Base-by-base conservation (phyloP, 1,284 basidiomycete genomes). In the Cryptococcus sp. region DNA sequence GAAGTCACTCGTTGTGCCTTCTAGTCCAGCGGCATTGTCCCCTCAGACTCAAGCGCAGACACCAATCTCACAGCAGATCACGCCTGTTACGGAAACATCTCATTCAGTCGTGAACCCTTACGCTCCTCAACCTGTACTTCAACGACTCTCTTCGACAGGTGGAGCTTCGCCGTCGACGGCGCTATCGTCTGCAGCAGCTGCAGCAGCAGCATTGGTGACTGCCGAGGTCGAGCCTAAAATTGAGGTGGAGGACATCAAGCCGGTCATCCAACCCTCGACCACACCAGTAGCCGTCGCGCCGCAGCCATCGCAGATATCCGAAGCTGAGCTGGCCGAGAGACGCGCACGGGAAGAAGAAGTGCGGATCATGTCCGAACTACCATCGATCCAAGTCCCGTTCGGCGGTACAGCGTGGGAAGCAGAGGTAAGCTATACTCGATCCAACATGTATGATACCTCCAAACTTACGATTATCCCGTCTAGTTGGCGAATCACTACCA, bases 291-390 rank as follows among this genome's bases (percentile, higher is more conserved):
- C 49, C n/a, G 41, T 42, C n/a, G 23, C 50, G 20, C 42, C 51
- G 8, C 38, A 27, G 30, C 16, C 50, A 23, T 39, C 51, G 8
- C 38, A 27, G 30, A 11, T 54, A 13, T 58, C 47, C 10, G 63
- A 64, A 39, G 57, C 49, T 19, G 62, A 68, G 20, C 5, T 65
- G 45, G 63, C 66, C 25, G 68, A 69, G 41, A 52, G 38, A 15
- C 61, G 58, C 25, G 54, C 49, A 15, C 62, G 61, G 38, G 61
- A 63, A 5, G 67, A 63, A 35, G 67, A 72, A 58, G 59, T 59
- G 48, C 63, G 64, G 49, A 64, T 76, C 19, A 19, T 68, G 38
- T 62, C 65, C 20, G 74, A 76, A 45, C 53, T 73, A 7, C 72
- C 74, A 2, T 16, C 23, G 16, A 48, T 75, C 16, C 65, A 63